A percentile compares a stretch with the other conserved stretches of the same genome.
Conservation (phyloP, 768 basidiomycete species). For the Tylopilus sp. region DNA sequence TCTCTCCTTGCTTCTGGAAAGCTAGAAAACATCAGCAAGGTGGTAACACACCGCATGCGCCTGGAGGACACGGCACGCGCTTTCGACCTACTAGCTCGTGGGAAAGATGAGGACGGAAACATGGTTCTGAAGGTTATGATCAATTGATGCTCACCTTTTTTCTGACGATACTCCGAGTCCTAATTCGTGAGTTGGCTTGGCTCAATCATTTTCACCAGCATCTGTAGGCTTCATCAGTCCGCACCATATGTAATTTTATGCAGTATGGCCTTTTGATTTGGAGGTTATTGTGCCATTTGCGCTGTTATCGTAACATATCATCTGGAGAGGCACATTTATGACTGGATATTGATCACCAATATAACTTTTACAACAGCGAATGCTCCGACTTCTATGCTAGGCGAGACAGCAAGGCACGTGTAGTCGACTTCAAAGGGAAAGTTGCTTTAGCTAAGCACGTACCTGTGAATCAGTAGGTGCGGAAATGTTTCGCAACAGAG, state of each 20-base stretch:
- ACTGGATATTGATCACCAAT: constrained; percentile 10
- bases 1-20: constrained; percentile 64
- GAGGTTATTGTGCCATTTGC: neutral
- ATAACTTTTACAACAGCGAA: neutral
- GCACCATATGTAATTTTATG: constrained; percentile 26
- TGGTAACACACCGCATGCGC: constrained; percentile 75
- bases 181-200: no score
- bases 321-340: neutral
- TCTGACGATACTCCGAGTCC: neutral
- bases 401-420: constrained; percentile 11
- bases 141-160: constrained; percentile 32
- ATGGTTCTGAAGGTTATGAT: constrained; percentile 93
- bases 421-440: neutral
- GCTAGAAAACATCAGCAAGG: constrained; percentile 60
- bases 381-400: constrained; percentile 3
- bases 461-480: constrained; percentile 4
- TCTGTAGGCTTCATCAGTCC: constrained; percentile 13
- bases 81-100: constrained; percentile 77
- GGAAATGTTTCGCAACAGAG: constrained; percentile 2
- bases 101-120: constrained; percentile 73
- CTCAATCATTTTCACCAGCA: no score
- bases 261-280: constrained; percentile 7
- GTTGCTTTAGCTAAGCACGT: constrained; percentile 8
- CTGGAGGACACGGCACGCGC: constrained; percentile 67
- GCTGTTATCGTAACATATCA: neutral